A percentile compares a stretch with the other conserved stretches of the same genome.
phyloP scores from a whole-genome alignment of 2,329 filamentous ascomycete species.

The Tolypocladium album region DNA sequence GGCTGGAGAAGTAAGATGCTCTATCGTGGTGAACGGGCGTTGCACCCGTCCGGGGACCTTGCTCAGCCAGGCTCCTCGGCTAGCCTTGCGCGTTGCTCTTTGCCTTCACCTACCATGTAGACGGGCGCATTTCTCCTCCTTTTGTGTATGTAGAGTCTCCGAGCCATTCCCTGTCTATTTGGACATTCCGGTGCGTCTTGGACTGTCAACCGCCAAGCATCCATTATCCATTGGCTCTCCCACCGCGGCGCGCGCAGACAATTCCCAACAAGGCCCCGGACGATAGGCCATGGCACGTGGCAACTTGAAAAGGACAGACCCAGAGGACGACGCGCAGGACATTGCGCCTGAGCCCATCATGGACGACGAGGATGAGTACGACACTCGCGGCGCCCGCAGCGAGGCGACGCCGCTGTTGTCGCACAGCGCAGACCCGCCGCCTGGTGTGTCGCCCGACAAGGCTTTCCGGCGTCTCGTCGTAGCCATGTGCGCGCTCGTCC shows the following conservation, averaged over 20 bases:
- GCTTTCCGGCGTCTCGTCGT: constrained; percentile 18
- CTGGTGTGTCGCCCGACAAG: constrained; percentile 10
- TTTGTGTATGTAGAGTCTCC: background rate
- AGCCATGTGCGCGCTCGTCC: constrained; percentile 21
- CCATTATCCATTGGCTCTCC: background rate
- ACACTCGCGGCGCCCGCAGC: background rate
- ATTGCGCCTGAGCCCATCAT: background rate
- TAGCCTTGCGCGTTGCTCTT: background rate
- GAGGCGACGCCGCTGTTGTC: background rate
- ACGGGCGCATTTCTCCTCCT: background rate
- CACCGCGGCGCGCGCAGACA: background rate
- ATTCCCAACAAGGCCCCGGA: background rate
- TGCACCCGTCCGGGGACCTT: background rate
- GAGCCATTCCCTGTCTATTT: background rate
- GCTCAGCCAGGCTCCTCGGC: background rate
- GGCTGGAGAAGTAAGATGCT: no score
- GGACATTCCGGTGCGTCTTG: background rate
- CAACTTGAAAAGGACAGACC: background rate
- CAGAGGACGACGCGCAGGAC: background rate
- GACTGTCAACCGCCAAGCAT: background rate
- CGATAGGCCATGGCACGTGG: background rate
- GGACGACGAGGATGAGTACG: background rate
- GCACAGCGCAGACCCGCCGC: background rate
- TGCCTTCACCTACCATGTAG: background rate
- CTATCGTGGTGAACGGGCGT: background rate